These are phyloP conservation scores for Ganoderma lucidum DNA, from an alignment of 1,284 basidiomycete species.

Conservation along the genomic window DNA sequence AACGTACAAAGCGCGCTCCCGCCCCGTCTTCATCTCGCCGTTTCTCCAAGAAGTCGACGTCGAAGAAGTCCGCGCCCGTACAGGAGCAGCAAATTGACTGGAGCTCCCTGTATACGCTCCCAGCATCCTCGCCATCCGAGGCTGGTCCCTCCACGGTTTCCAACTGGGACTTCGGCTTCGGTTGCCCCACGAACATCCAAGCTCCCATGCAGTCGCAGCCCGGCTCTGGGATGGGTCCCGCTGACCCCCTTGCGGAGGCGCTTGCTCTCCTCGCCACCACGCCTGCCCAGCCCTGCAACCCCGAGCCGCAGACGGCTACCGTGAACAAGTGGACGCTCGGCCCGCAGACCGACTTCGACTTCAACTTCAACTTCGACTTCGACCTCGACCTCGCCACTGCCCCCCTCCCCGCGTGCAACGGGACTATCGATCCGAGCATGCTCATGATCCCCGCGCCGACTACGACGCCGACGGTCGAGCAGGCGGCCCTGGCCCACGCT, in stretches of 20 bases:
- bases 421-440: conserved; percentile 4
- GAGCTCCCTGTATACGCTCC: not conserved
- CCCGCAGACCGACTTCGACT: not conserved
- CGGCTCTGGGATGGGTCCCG: not conserved
- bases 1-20: not conserved
- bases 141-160: not conserved
- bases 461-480: not conserved
- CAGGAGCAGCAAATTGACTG: not conserved
- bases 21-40: not conserved
- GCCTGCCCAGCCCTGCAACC: not conserved
- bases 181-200: too few relatives aligned
- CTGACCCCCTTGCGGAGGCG: not conserved
- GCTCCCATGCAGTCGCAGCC: not conserved
- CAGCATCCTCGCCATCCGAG: not conserved
- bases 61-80: not conserved
- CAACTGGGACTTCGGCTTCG: not conserved
- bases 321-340: not conserved
- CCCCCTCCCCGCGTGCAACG: not conserved
- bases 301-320: not conserved
- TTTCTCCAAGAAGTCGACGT: not conserved
- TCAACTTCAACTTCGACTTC: not conserved
- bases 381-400: not conserved
- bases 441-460: not conserved
- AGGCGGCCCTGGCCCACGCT: not conserved
- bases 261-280: not conserved